A percentile compares a stretch with the other conserved stretches of the same genome.
Conservation (phyloP, 305 asterid genomes). For the Petunia hybrid region DNA sequence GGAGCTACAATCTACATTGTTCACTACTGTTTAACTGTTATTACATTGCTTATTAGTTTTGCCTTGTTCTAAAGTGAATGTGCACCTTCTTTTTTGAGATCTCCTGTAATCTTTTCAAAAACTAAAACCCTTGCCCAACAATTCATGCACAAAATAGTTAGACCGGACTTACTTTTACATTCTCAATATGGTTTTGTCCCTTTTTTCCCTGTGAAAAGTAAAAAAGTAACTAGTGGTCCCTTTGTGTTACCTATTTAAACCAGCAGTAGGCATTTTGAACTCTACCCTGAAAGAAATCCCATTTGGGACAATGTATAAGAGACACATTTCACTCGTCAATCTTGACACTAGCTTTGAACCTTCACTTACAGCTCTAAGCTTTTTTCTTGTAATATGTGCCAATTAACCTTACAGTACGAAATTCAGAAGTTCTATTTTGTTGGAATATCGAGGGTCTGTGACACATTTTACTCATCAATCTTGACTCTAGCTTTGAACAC, state of each 20-base stretch:
- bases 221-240: slow-evolving; percentile 18
- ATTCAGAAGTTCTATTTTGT: slow-evolving; percentile 6
- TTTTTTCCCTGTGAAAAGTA: neutral
- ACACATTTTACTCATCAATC: slow-evolving; percentile 11
- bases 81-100: neutral
- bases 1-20: neutral
- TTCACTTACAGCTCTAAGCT: slow-evolving; percentile 10
- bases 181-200: slow-evolving; percentile 12
- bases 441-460: neutral
- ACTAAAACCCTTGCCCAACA: neutral
- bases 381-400: neutral
- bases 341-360: neutral
- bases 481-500: neutral
- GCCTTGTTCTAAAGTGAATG: slow-evolving; percentile 10
- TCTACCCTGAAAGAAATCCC: slow-evolving; percentile 5
- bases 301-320: neutral
- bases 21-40: neutral
- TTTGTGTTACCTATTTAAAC: neutral
- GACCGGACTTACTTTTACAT: slow-evolving; percentile 22
- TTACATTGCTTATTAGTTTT: neutral
- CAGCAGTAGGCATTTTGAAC: slow-evolving; percentile 23
- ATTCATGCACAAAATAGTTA: neutral
- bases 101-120: neutral
- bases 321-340: slow-evolving; percentile 6
- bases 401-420: neutral